Evolutionary conservation across 371 early-diverging fungal genomes (phyloP).

Genomic region (Sporodiniella umbellata): DNA sequence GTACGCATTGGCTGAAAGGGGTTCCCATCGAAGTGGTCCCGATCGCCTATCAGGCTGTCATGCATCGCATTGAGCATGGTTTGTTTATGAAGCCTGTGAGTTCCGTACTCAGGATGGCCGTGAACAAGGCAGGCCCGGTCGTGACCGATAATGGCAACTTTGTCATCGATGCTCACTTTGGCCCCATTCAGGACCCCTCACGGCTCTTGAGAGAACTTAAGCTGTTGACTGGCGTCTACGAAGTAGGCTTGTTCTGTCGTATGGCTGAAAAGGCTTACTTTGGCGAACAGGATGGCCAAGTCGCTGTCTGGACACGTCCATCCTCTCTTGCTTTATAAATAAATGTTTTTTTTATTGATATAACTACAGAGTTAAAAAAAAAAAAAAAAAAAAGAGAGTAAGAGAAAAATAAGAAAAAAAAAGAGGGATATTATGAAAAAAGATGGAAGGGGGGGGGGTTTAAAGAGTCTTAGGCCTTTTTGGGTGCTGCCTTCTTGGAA

Average conservation of each 20-base stretch:
- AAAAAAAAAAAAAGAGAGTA: no score
- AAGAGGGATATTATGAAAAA: no score
- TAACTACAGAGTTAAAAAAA: no score
- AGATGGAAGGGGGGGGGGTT: no score
- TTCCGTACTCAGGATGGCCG: conserved; percentile 68
- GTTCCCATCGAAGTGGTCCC: conserved; percentile 91
- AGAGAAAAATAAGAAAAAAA: no score
- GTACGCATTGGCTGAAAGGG: conserved; percentile 80
- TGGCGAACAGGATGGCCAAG: conserved; percentile 35
- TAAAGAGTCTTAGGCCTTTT: conserved; percentile 17
- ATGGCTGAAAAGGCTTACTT: conserved; percentile 87
- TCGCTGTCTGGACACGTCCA: neutral
- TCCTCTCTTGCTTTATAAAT: no score
- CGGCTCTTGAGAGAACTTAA: conserved; percentile 60
- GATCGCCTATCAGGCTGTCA: conserved; percentile 53
- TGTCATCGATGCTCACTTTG: conserved; percentile 85
- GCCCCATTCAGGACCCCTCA: conserved; percentile 63
- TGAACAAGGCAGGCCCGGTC: conserved; percentile 90
- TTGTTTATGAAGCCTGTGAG: conserved; percentile 31
- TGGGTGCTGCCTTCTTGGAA: conserved; percentile 19
- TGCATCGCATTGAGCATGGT: conserved; percentile 14
- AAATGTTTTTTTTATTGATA: no score
- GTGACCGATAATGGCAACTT: conserved; percentile 96
- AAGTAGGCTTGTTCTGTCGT: conserved; percentile 86
- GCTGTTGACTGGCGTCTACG: conserved; percentile 82